A percentile compares a stretch with the other conserved stretches of the same genome.
Evolutionary conservation across 2,329 filamentous ascomycete genomes (phyloP).

Genomic region (Scytalidium sp.): DNA sequence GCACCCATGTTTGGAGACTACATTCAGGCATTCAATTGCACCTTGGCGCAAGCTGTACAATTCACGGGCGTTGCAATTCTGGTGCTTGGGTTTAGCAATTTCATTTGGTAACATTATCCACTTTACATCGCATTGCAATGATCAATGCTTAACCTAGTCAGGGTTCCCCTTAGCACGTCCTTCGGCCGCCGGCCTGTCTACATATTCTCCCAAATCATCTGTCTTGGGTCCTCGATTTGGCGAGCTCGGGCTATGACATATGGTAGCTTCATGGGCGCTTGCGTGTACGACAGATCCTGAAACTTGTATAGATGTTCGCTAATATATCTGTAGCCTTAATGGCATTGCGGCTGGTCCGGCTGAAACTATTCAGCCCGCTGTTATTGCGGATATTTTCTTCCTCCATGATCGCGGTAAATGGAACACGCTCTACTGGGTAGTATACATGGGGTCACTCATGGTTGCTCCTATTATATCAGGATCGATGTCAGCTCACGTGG

Average conservation of each 20-base stretch:
- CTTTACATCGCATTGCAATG: background rate
- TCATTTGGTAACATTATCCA: constrained; percentile 38
- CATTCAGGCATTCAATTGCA: constrained; percentile 51
- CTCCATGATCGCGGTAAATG: constrained; percentile 61
- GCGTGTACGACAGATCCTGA: constrained; percentile 31
- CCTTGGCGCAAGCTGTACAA: constrained; percentile 47
- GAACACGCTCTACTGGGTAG: constrained; percentile 50
- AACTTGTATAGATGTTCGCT: background rate
- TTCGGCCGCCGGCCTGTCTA: constrained; percentile 46
- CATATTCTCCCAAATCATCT: constrained; percentile 40
- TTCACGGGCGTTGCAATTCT: constrained; percentile 47
- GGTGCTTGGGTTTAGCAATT: constrained; percentile 47
- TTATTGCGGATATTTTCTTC: constrained; percentile 65
- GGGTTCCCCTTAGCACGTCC: constrained; percentile 42
- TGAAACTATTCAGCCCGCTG: constrained; percentile 59
- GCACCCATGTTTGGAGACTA: constrained; percentile 56
- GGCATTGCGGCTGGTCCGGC: constrained; percentile 60
- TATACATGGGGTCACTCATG: constrained; percentile 62
- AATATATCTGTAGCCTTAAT: constrained; percentile 40
- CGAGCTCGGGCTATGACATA: constrained; percentile 56
- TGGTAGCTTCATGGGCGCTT: constrained; percentile 61
- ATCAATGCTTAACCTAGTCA: background rate
- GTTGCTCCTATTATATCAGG: constrained; percentile 57
- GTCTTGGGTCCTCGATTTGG: constrained; percentile 43
- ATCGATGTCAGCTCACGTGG: constrained; percentile 54